These are phyloP conservation scores for Tetrahymena malaccensis DNA, from an alignment of 73 alveolate species.

Conservation along the genomic window DNA sequence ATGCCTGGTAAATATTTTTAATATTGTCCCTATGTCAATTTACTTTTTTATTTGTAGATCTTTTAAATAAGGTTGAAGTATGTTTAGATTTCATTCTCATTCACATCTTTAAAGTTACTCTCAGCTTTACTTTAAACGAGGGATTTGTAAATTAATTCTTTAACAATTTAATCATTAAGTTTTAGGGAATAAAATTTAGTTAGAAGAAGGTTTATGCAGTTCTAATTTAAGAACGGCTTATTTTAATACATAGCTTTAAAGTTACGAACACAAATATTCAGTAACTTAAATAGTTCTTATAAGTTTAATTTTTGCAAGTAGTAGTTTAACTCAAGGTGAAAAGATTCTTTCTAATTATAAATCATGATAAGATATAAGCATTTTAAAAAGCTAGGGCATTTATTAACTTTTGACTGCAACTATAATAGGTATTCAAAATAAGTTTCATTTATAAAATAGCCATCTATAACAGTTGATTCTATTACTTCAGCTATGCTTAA, in stretches of 20 bases:
- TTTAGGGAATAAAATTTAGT: neutral
- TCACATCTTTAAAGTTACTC: neutral
- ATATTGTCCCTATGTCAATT: neutral
- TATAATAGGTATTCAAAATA: neutral
- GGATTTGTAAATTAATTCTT: neutral
- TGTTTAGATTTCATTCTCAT: neutral
- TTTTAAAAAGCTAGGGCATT: neutral
- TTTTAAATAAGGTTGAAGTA: neutral
- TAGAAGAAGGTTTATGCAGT: neutral
- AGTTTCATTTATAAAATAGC: neutral
- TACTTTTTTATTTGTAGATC: neutral
- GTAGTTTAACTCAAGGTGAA: neutral
- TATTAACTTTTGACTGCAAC: neutral
- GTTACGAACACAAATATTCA: neutral
- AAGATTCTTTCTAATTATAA: neutral
- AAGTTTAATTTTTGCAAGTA: neutral
- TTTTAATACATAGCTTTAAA: neutral
- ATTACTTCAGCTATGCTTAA: neutral
- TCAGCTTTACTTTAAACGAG: neutral
- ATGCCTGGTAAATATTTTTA: neutral
- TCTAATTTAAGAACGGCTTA: neutral
- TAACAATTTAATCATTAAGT: neutral
- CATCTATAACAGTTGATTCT: neutral
- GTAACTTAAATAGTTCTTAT: neutral
- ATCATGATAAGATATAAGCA: neutral